Base-by-base conservation (phyloP, 2,329 filamentous ascomycete genomes). In the Rhynchosporium agropyri region DNA sequence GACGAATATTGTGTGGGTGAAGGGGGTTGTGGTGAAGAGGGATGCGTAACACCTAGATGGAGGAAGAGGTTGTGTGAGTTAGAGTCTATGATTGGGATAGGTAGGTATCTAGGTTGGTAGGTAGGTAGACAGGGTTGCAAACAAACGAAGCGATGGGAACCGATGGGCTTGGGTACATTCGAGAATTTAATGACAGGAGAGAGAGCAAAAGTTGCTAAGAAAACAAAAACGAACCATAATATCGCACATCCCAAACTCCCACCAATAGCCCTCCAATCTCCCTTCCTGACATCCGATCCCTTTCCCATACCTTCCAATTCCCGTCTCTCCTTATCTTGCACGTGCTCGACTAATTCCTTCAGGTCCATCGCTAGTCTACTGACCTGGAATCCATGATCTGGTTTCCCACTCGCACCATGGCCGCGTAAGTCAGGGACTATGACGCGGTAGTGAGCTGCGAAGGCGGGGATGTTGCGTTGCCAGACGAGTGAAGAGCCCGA, bases 231-330 rank as follows among this genome's bases (percentile, higher is more conserved):
- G 13, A 57, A 72, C 72, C 73, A 75, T 33, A 74, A 49, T 8
- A 75, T 74, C 0, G 72, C 65, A 58, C 71, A 73, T 0, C 73
- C 73, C 26, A 75, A 63, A 62, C 70, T 73, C 2, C 71, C 71
- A 36, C 72, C 73, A 31, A 75, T 70, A 9, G 66, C 69, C 15
- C 59, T 66, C 63, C 68, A 70, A 20, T 61, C 49, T 1, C 20
- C 1, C 20, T 20, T 20, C 20, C 20, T 20, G 20, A 1, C 2
- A 36, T 36, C 5, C 1, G 33, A 1, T 2, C 33, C 9, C 0
- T 36, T 36, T 36, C 33, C 33, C 33, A 10, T 36, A 20, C 5
- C 26, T 62, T 15, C 48, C 45, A 6, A 57, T 26, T n/a, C 58
- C 29, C 28, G 56, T 36, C 7, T 20, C 29, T 8, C 28, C 8